Evolutionary conservation across 805 yeast species (phyloP).

Genomic region (Barnettozyma sp.): DNA sequence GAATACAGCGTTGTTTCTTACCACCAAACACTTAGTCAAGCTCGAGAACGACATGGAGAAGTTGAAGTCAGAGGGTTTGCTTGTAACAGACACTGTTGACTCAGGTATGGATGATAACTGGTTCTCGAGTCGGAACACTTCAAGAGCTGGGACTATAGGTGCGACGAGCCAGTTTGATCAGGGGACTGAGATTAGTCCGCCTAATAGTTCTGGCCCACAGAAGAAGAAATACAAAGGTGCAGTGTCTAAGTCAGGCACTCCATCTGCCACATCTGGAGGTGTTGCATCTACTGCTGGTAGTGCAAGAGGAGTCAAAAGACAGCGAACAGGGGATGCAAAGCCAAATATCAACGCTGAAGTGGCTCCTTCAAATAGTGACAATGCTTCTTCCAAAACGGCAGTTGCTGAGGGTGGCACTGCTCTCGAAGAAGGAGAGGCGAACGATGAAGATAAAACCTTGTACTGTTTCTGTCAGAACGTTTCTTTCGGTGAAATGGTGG

Average conservation of each 20-base stretch:
- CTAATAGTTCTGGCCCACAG: not conserved
- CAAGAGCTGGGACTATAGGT: constrained; percentile 26
- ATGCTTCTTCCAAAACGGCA: too few species aligned
- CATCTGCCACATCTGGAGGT: constrained; percentile 6
- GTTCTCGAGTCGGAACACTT: constrained; percentile 26
- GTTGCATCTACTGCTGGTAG: constrained; percentile 17
- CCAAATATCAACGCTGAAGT: too few species aligned
- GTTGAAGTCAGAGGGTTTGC: constrained; percentile 73
- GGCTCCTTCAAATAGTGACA: too few species aligned
- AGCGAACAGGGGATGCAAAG: constrained; percentile 14
- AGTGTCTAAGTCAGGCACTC: constrained; percentile 12
- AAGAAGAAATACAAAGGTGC: constrained; percentile 10
- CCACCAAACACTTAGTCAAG: constrained; percentile 65
- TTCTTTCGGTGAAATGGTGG: constrained; percentile 94
- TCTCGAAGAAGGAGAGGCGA: constrained; percentile 22
- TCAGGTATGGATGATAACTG: constrained; percentile 28
- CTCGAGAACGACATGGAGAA: constrained; percentile 71
- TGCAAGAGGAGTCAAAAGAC: not conserved
- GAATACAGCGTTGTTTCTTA: constrained; percentile 72
- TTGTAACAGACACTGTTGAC: constrained; percentile 43
- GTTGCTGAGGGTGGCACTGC: too few species aligned
- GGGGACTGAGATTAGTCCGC: not conserved
- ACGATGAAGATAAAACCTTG: constrained; percentile 57
- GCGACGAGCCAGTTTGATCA: constrained; percentile 1
- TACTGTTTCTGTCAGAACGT: constrained; percentile 94